These are phyloP conservation scores for Ramularia collo-cygni DNA, from an alignment of 2,329 filamentous ascomycete genomes.

Conservation along the genomic window DNA sequence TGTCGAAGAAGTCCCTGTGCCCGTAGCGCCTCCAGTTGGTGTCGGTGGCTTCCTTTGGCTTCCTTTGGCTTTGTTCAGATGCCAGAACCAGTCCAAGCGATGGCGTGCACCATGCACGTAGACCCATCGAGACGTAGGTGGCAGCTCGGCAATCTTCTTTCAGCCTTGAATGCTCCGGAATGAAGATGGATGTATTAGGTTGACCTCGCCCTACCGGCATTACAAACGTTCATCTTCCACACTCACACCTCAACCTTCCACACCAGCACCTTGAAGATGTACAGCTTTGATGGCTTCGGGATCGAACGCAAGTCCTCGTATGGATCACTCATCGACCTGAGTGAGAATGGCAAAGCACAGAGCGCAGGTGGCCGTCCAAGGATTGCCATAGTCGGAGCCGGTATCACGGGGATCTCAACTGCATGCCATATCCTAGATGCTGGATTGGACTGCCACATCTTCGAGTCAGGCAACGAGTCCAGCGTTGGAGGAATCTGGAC, in stretches of 20 bases:
- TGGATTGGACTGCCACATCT: constrained; percentile 74
- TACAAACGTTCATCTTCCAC: no score
- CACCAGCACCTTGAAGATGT: constrained; percentile 4
- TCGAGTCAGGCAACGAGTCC: constrained; percentile 62
- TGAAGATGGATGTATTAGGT: no score
- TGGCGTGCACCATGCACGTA: no score
- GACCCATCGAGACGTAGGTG: no score
- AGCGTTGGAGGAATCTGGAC: constrained; percentile 40
- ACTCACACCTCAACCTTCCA: no score
- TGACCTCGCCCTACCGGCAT: no score
- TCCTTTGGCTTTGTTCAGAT: no score
- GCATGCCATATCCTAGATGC: constrained; percentile 78
- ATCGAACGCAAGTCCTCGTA: constrained; percentile 9
- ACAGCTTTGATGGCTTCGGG: constrained; percentile 4
- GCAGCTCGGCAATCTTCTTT: background rate
- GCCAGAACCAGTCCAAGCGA: no score
- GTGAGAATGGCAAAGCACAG: constrained; percentile 6
- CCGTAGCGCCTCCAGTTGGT: no score
- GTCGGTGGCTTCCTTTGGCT: no score
- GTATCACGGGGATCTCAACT: constrained; percentile 66
- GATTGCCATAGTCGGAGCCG: constrained; percentile 41
- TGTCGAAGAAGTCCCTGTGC: no score
- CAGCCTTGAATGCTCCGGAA: background rate
- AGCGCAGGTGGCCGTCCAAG: constrained; percentile 44
- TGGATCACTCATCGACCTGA: constrained; percentile 11